Conservation (phyloP, 2,329 filamentous ascomycete species). For the Pyrenochaeta sp. region DNA sequence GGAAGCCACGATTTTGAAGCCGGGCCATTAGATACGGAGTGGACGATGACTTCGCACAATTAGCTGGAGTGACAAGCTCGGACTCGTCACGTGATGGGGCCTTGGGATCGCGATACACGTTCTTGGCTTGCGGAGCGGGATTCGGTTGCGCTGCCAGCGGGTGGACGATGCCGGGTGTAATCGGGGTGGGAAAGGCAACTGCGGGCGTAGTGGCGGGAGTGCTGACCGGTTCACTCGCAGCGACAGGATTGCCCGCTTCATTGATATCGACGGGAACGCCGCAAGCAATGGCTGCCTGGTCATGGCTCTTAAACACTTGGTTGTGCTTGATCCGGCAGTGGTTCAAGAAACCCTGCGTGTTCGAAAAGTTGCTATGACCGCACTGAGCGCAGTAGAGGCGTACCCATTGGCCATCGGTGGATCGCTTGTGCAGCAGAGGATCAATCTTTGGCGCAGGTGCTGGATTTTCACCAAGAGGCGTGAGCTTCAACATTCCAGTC, state of each 20-base stretch:
- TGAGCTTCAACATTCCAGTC: slow-evolving; percentile 58
- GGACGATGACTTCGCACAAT: slow-evolving; percentile 50
- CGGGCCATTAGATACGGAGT: slow-evolving; percentile 54
- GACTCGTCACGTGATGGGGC: slow-evolving; percentile 24
- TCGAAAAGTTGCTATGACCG: slow-evolving; percentile 89
- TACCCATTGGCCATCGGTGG: slow-evolving; percentile 81
- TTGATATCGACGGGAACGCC: slow-evolving; percentile 82
- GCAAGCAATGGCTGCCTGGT: slow-evolving; percentile 88
- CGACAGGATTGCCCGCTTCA: slow-evolving; percentile 54
- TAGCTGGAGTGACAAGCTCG: slow-evolving; percentile 22
- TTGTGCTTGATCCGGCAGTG: slow-evolving; percentile 97
- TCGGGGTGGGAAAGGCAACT: slow-evolving; percentile 37
- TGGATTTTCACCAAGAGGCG: slow-evolving; percentile 53
- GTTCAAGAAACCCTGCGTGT: slow-evolving; percentile 99
- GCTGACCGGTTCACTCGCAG: slow-evolving; percentile 42
- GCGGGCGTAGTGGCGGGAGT: slow-evolving; percentile 39
- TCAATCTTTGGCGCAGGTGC: slow-evolving; percentile 70
- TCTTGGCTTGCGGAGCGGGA: slow-evolving; percentile 37
- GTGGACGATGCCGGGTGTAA: slow-evolving; percentile 46
- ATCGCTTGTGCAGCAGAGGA: slow-evolving; percentile 84
- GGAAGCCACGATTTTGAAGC: slow-evolving; percentile 52
- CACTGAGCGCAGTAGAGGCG: slow-evolving; percentile 91
- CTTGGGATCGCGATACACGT: slow-evolving; percentile 43
- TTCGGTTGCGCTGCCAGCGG: slow-evolving; percentile 41
- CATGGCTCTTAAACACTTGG: slow-evolving; percentile 93